These are phyloP conservation scores for Suillus spraguei DNA, from an alignment of 768 basidiomycete genomes.

Conservation along the genomic window DNA sequence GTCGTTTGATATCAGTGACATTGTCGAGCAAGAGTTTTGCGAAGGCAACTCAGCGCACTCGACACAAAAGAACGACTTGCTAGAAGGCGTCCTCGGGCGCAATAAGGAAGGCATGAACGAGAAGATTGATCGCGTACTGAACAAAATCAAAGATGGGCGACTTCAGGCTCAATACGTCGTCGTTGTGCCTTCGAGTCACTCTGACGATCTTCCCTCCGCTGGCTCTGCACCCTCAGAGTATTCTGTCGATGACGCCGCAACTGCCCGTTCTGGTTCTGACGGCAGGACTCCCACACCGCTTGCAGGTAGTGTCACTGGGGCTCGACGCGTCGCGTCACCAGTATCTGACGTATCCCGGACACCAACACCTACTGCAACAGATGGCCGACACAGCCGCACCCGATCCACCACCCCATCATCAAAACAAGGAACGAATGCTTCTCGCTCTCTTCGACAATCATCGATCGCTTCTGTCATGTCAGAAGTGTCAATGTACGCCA, in stretches of 20 bases:
- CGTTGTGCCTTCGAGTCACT: conserved; percentile 9
- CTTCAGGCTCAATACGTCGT: conserved; percentile 35
- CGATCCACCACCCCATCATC: conserved; percentile 27
- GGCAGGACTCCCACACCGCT: conserved; percentile 36
- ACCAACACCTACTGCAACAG: conserved; percentile 27
- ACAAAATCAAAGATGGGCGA: conserved; percentile 71
- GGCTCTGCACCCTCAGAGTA: conserved; percentile 48
- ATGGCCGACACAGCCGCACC: conserved; percentile 18
- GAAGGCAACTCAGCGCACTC: conserved; percentile 41
- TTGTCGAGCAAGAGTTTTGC: conserved; percentile 89
- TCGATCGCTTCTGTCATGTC: conserved; percentile 80
- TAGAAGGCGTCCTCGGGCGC: conserved; percentile 65
- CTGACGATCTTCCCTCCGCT: conserved; percentile 31
- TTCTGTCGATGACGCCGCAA: conserved; percentile 47
- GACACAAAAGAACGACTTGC: conserved; percentile 54
- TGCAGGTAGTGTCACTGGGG: conserved; percentile 14
- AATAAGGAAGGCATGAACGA: conserved; percentile 65
- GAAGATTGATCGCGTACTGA: conserved; percentile 73
- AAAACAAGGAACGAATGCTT: conserved; percentile 32
- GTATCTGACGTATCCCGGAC: conserved; percentile 29
- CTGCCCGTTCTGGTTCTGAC: conserved; percentile 16
- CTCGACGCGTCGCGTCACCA: conserved; percentile 26
- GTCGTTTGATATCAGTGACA: conserved; percentile 91
- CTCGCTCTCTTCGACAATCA: conserved; percentile 52
- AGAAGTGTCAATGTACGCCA: conserved; percentile 51